A percentile compares a stretch with the other conserved stretches of the same genome.
phyloP scores from a whole-genome alignment of 2,329 filamentous ascomycete genomes.

The Colletotrichum lini region DNA sequence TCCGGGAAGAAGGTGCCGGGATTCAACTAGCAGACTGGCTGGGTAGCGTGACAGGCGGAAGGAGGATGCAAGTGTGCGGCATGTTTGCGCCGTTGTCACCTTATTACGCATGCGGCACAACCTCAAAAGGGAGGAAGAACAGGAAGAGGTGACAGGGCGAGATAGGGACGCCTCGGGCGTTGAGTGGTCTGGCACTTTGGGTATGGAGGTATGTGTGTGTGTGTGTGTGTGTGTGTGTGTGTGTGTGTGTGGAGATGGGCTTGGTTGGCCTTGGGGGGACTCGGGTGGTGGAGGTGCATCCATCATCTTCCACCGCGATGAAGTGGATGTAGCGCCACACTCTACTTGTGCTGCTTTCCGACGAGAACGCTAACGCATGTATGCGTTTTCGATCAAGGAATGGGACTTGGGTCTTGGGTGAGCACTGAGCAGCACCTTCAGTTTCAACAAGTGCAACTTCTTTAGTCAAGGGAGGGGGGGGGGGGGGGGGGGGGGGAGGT shows the following conservation, averaged over 20 bases:
- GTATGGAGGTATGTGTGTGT: conserved; percentile 9
- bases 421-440: background rate
- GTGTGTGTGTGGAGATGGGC: background rate
- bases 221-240: no score
- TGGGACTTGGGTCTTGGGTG: background rate
- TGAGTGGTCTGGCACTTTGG: conserved; percentile 23
- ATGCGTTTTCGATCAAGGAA: conserved; percentile 34
- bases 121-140: background rate
- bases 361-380: conserved; percentile 12
- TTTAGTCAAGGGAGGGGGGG: background rate
- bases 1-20: background rate
- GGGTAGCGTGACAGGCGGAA: background rate
- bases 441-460: background rate
- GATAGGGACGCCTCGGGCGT: conserved; percentile 31
- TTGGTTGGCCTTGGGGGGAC: background rate
- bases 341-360: background rate
- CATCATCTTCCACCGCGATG: background rate
- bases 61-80: background rate
- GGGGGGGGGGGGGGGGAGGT: no score
- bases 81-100: conserved; percentile 29
- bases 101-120: conserved; percentile 27
- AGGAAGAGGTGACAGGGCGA: background rate
- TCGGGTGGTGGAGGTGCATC: no score
- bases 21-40: background rate
- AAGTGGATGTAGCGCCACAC: no score